Conservation (phyloP, 139 green algal genomes). For the Trebouxia sp. region DNA sequence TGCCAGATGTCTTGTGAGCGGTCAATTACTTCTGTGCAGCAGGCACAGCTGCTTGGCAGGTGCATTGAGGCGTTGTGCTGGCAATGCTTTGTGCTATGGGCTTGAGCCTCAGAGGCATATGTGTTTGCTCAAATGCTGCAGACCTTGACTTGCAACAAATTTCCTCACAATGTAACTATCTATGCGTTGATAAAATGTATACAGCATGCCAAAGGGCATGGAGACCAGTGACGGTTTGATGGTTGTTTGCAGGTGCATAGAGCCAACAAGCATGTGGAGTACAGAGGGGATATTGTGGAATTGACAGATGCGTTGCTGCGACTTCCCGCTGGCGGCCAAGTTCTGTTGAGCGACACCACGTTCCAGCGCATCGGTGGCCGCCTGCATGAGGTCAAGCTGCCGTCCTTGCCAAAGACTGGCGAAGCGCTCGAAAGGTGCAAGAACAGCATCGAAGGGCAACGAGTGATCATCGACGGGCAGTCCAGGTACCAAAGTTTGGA, state of each 20-base stretch:
- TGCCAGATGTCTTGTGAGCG: too few relatives aligned
- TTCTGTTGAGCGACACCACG: neutral
- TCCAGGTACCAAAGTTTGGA: neutral
- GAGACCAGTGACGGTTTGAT: too few relatives aligned
- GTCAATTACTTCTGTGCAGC: too few relatives aligned
- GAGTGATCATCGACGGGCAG: neutral
- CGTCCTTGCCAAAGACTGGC: neutral
- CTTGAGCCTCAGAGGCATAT: too few relatives aligned
- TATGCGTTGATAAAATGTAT: too few relatives aligned
- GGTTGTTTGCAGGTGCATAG: constrained; percentile 13
- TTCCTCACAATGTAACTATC: too few relatives aligned
- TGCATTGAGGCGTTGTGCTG: too few relatives aligned
- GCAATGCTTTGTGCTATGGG: too few relatives aligned
- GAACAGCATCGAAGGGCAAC: constrained; percentile 1
- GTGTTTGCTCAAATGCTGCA: too few relatives aligned
- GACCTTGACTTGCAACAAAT: too few relatives aligned
- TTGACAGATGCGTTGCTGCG: neutral
- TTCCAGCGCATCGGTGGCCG: constrained; percentile 1
- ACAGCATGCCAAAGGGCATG: neutral
- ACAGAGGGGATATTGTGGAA: neutral
- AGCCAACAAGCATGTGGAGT: constrained; percentile 24
- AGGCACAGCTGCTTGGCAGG: too few relatives aligned
- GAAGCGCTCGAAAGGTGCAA: too few relatives aligned
- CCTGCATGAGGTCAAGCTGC: neutral
- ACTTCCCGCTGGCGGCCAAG: constrained; percentile 12